A percentile compares a stretch with the other conserved stretches of the same genome.
phyloP scores from a whole-genome alignment of 1,284 basidiomycete genomes.

The Hemileia vastatrix region DNA sequence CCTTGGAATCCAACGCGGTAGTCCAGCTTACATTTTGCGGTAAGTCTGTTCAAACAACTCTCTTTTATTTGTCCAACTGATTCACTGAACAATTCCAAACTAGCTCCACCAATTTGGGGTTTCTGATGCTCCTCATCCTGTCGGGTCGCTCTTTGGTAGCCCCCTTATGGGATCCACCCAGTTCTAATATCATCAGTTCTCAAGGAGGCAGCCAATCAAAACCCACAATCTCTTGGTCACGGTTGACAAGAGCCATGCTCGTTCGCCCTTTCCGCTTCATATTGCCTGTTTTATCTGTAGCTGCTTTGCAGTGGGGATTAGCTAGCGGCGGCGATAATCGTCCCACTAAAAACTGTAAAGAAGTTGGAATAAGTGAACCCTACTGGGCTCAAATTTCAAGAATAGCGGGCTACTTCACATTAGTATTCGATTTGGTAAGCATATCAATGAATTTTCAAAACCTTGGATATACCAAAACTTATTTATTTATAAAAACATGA shows the following conservation, averaged over 20 bases:
- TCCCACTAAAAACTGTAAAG: constrained; percentile 38
- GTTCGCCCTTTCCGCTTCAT: constrained; percentile 42
- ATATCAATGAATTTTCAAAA: not conserved
- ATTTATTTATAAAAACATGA: not conserved
- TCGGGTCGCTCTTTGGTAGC: constrained; percentile 38
- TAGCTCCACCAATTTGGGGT: constrained; percentile 39
- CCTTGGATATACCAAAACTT: too few species aligned
- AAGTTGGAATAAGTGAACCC: constrained; percentile 42
- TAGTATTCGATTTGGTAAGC: constrained; percentile 39
- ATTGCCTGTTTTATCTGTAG: constrained; percentile 38
- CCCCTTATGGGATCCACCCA: constrained; percentile 38
- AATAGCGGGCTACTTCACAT: constrained; percentile 38
- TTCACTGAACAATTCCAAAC: not conserved
- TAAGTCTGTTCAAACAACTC: constrained; percentile 10
- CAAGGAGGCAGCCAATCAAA: constrained; percentile 5
- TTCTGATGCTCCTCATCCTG: constrained; percentile 37
- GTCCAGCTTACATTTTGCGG: constrained; percentile 39
- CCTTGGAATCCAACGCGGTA: constrained; percentile 35
- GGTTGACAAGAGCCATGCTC: constrained; percentile 40
- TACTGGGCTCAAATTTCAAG: constrained; percentile 38
- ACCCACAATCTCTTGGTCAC: constrained; percentile 38
- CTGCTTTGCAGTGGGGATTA: constrained; percentile 43
- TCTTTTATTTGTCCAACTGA: not conserved
- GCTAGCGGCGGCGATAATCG: constrained; percentile 28
- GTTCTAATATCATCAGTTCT: not conserved